phyloP scores from a whole-genome alignment of 805 yeast genomes.

The Jamesozyma lodderae region DNA sequence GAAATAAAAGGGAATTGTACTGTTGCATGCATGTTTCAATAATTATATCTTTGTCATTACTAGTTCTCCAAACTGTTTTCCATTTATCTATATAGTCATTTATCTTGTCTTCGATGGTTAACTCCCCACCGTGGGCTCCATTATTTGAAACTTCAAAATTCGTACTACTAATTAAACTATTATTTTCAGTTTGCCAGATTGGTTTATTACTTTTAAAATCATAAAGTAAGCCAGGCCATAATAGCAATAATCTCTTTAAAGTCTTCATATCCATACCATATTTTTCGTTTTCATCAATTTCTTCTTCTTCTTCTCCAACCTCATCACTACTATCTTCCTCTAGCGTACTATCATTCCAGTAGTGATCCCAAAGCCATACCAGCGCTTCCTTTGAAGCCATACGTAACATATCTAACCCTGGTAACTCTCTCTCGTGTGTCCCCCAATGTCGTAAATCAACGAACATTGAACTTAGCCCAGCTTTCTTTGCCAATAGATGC shows the following conservation, averaged over 20 bases:
- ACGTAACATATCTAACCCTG: slow-evolving; percentile 61
- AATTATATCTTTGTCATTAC: slow-evolving; percentile 7
- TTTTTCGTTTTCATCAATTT: slow-evolving; percentile 1
- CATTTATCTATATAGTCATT: slow-evolving; percentile 9
- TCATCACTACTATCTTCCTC: slow-evolving; percentile 19
- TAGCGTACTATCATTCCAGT: slow-evolving; percentile 46
- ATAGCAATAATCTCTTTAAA: slow-evolving; percentile 1
- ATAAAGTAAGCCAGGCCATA: slow-evolving; percentile 5
- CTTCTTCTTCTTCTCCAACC: slow-evolving; percentile 3
- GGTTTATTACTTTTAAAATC: slow-evolving; percentile 7
- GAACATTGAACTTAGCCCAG: slow-evolving; percentile 67
- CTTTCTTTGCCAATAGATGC: slow-evolving; percentile 57
- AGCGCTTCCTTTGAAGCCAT: slow-evolving; percentile 52
- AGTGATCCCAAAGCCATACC: slow-evolving; percentile 63
- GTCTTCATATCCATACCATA: neutral
- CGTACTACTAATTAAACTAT: slow-evolving; percentile 16
- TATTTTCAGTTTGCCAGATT: slow-evolving; percentile 15
- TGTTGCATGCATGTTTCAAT: slow-evolving; percentile 10
- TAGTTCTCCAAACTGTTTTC: slow-evolving; percentile 14
- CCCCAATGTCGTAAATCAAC: slow-evolving; percentile 87
- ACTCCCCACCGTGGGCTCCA: slow-evolving; percentile 51
- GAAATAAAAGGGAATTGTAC: slow-evolving; percentile 10
- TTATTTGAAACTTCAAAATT: slow-evolving; percentile 38
- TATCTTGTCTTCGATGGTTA: slow-evolving; percentile 8
- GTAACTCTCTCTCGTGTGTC: slow-evolving; percentile 74